Base-by-base conservation (phyloP, 2,329 filamentous ascomycete genomes). In the Dactylellina drechsleri region DNA sequence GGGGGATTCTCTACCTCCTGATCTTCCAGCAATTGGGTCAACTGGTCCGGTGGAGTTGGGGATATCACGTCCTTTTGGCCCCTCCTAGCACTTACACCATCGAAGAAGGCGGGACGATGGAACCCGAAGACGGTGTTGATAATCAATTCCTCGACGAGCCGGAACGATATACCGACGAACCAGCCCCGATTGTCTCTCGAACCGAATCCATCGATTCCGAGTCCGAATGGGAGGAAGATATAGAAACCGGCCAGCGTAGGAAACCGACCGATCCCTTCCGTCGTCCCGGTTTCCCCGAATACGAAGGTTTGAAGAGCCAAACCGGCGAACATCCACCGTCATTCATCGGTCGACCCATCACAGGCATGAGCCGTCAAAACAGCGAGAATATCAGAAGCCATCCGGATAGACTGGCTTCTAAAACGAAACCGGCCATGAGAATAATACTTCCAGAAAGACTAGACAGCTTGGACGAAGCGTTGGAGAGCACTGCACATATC, bases 21-120 rank as follows among this genome's bases (percentile, higher is more conserved):
- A 96, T 99, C 78, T 99, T 99, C 83, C 95, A 99, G 83, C 95
- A 99, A 82, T 87, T 99, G 2, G 95, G 95, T 20, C 95, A 99
- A 82, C 85, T 98, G 26, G 90, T 99, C 18, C 88, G 95, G 72
- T 99, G 95, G 95, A 97, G 92, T 77, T 99, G 95, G 95, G 95
- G 95, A 10, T 98, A 97, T 82, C 93, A 97, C 79, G 90, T 98
- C 43, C 85, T 99, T 16, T 85, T 99, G n/a, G 93, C 93, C 16
- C 92, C 94, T 16, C 91, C 92, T 78, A 88, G 90, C 57, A 87
- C 87, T 76, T 92, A 92, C 79, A 84, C 86, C 12, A 88, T 91
- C 62, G 89, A 91, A 66, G 78, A 79, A 20, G 71, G 52, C n/a
- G 77, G 71, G 0, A 78, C 80, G 26, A 78, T 80, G 43, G 80